phyloP scores from a whole-genome alignment of 1,284 basidiomycete genomes.

The Irpex sp. region DNA sequence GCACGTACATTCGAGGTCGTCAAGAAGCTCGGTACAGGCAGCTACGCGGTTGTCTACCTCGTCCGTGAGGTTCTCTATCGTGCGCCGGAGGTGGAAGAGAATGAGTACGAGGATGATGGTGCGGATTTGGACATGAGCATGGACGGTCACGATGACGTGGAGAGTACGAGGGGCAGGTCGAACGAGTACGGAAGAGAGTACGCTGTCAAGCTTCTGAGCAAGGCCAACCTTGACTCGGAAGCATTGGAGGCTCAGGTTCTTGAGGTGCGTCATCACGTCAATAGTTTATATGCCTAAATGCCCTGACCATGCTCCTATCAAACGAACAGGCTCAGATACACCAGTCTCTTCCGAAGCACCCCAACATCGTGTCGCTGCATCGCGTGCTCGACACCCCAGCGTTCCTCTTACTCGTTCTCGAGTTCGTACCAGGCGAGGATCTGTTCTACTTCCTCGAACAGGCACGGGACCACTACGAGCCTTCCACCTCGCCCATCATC shows the following conservation, averaged over 20 bases:
- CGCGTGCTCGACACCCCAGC: conserved; percentile 81
- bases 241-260: conserved; percentile 84
- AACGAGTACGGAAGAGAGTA: conserved; percentile 76
- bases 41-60: conserved; percentile 92
- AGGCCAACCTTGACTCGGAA: conserved; percentile 86
- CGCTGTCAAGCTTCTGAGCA: conserved; percentile 95
- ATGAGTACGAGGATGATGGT: conserved; percentile 46
- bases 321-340: conserved; percentile 80
- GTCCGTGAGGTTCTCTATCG: conserved; percentile 75
- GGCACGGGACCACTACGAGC: conserved; percentile 79
- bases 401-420: conserved; percentile 79
- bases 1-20: conserved; percentile 80
- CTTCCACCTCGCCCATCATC: conserved; percentile 32
- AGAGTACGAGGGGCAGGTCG: background rate
- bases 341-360: conserved; percentile 87
- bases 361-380: conserved; percentile 95
- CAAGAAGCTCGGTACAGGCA: conserved; percentile 80
- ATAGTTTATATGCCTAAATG: conserved; percentile 7
- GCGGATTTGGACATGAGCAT: conserved; percentile 54
- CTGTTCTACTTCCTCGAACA: conserved; percentile 97
- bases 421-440: conserved; percentile 96
- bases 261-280: conserved; percentile 52
- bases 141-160: conserved; percentile 18
- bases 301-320: background rate
- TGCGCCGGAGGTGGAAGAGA: conserved; percentile 33